These are phyloP conservation scores for Solanum virginianum DNA, from an alignment of 257 asterid species.

Conservation along the genomic window DNA sequence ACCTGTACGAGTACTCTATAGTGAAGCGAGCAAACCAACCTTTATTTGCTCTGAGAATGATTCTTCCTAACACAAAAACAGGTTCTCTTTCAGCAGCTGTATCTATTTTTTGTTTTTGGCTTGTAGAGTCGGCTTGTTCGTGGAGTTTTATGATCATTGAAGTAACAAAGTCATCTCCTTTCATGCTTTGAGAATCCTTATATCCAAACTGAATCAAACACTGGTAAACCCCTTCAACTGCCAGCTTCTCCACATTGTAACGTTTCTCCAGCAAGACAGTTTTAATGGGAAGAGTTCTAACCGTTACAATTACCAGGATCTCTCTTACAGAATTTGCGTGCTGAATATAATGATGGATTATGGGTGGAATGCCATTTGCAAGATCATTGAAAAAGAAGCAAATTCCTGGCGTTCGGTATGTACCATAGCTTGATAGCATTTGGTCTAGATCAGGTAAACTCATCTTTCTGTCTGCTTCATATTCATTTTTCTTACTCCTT, in stretches of 20 bases:
- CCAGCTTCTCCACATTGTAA: slow-evolving; percentile 30
- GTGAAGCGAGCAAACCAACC: slow-evolving; percentile 27
- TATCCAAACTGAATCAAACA: slow-evolving; percentile 56
- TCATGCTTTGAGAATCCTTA: slow-evolving; percentile 31
- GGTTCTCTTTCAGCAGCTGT: slow-evolving; percentile 19
- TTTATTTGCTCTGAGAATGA: slow-evolving; percentile 28
- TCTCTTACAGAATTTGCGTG: slow-evolving; percentile 41
- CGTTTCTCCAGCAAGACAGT: slow-evolving; percentile 28
- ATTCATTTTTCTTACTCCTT: slow-evolving; percentile 29
- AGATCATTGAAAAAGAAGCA: slow-evolving; percentile 61
- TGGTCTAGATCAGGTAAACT: slow-evolving; percentile 28
- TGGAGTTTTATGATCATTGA: slow-evolving; percentile 14
- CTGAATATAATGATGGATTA: slow-evolving; percentile 39
- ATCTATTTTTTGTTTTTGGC: slow-evolving; percentile 18
- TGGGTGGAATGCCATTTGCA: slow-evolving; percentile 59
- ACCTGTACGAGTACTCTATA: slow-evolving; percentile 42
- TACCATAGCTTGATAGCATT: slow-evolving; percentile 12
- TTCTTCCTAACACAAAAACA: slow-evolving; percentile 36
- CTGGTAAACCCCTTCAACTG: slow-evolving; percentile 36
- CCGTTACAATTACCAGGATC: slow-evolving; percentile 40
- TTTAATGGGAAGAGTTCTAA: slow-evolving; percentile 36
- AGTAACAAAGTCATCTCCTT: slow-evolving; percentile 26
- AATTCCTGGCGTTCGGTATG: slow-evolving; percentile 35
- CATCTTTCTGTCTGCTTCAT: slow-evolving; percentile 43
- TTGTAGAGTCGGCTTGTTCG: slow-evolving; percentile 6